phyloP scores from a whole-genome alignment of 441 rosid species.

The Erysimum pusillum region DNA sequence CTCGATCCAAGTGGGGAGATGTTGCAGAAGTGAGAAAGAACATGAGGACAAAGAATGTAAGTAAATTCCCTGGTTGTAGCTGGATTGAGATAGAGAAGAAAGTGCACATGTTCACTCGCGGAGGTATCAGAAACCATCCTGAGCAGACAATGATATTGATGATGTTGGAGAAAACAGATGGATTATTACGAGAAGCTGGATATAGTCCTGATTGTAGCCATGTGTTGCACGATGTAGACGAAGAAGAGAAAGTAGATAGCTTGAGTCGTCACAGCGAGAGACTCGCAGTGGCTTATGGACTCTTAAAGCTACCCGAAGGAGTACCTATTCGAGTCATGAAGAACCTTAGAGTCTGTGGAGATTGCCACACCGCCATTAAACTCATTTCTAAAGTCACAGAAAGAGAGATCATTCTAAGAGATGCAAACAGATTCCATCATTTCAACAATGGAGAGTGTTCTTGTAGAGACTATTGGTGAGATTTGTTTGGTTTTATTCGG shows the following conservation, averaged over 20 bases:
- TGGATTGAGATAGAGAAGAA: conserved; percentile 66
- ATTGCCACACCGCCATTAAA: conserved; percentile 73
- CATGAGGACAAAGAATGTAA: conserved; percentile 56
- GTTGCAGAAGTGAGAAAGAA: conserved; percentile 57
- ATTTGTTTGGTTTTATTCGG: conserved; percentile 6
- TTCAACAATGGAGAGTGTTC: conserved; percentile 70
- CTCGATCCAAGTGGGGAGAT: conserved; percentile 67
- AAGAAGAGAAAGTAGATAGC: conserved; percentile 71
- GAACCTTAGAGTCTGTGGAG: conserved; percentile 73
- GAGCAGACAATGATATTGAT: conserved; percentile 60
- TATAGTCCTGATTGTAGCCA: conserved; percentile 72
- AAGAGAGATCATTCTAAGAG: conserved; percentile 73
- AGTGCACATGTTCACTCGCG: conserved; percentile 68
- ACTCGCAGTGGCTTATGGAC: conserved; percentile 74
- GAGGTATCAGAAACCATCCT: conserved; percentile 56
- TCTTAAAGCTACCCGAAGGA: conserved; percentile 67
- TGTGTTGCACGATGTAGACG: conserved; percentile 76
- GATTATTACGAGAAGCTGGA: conserved; percentile 66
- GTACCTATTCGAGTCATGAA: conserved; percentile 72
- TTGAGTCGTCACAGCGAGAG: conserved; percentile 68
- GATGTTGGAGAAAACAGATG: conserved; percentile 50
- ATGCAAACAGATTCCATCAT: conserved; percentile 77
- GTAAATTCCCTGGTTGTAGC: conserved; percentile 76
- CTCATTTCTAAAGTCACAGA: conserved; percentile 61
- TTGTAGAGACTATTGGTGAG: conserved; percentile 71